Conservation (phyloP, 768 basidiomycete species). For the Tricholoma flavovirens region DNA sequence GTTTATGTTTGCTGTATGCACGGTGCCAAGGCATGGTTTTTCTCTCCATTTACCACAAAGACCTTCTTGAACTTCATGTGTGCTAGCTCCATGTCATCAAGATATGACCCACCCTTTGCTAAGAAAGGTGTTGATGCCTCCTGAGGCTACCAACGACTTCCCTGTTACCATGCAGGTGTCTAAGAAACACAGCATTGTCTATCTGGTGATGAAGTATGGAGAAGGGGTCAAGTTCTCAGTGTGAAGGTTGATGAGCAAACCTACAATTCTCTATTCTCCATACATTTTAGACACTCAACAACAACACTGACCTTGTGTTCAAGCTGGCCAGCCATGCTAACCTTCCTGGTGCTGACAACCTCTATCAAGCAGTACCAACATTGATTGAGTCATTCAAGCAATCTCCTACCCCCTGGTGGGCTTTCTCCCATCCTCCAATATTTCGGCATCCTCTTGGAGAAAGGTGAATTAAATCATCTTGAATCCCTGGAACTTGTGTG, state of each 20-base stretch:
- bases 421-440: slow-evolving; percentile 96
- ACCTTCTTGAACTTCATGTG: slow-evolving; percentile 4
- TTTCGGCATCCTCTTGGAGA: slow-evolving; percentile 96
- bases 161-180: slow-evolving; percentile 99
- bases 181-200: slow-evolving; percentile 92
- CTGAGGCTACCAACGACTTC: slow-evolving; percentile 97
- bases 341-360: slow-evolving; percentile 94
- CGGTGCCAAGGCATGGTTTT: slow-evolving; percentile 85
- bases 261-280: slow-evolving; percentile 87
- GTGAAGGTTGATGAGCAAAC: slow-evolving; percentile 97
- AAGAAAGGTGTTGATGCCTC: slow-evolving; percentile 99
- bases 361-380: slow-evolving; percentile 95
- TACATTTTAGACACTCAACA: slow-evolving; percentile 95
- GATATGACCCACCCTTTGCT: slow-evolving; percentile 88
- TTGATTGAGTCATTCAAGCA: slow-evolving; percentile 98
- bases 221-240: slow-evolving; percentile 98
- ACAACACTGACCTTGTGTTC: slow-evolving; percentile 96
- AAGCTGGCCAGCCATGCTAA: slow-evolving; percentile 95
- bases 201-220: slow-evolving; percentile 98
- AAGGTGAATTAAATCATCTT: slow-evolving; percentile 94
- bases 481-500: slow-evolving; percentile 96
- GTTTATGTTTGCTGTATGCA: slow-evolving; percentile 92
- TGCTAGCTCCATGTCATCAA: slow-evolving; percentile 95
- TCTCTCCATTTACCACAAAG: not conserved
- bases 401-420: slow-evolving; percentile 86